These are phyloP conservation scores for Zymoseptoria brevis DNA, from an alignment of 2,329 filamentous ascomycete genomes.

Conservation along the genomic window DNA sequence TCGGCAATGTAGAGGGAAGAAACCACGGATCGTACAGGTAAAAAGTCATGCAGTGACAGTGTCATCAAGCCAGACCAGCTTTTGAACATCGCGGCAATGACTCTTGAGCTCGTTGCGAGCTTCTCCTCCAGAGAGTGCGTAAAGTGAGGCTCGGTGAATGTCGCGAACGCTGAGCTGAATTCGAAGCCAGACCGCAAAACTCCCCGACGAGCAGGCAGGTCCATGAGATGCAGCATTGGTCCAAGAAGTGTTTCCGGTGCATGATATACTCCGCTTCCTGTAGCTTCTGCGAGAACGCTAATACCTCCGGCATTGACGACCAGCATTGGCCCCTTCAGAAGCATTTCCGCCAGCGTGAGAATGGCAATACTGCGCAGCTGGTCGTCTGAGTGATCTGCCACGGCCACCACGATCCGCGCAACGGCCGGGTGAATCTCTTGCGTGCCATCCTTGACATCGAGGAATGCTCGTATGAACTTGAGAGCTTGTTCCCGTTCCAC, in stretches of 20 bases:
- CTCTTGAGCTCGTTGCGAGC: constrained; percentile 79
- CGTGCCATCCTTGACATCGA: constrained; percentile 90
- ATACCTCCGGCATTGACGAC: constrained; percentile 79
- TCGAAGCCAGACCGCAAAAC: constrained; percentile 84
- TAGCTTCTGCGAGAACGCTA: constrained; percentile 77
- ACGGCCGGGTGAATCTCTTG: constrained; percentile 79
- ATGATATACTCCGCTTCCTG: constrained; percentile 85
- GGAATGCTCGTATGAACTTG: constrained; percentile 89
- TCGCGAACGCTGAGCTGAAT: constrained; percentile 75
- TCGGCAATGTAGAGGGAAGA: constrained; percentile 54
- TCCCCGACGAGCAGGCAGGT: constrained; percentile 70
- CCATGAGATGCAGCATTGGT: constrained; percentile 78
- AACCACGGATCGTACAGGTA: constrained; percentile 74
- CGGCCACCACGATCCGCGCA: constrained; percentile 79
- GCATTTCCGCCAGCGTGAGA: constrained; percentile 84
- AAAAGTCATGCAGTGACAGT: constrained; percentile 79
- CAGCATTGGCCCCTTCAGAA: constrained; percentile 75
- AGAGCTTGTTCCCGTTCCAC: constrained; percentile 94
- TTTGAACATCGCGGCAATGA: constrained; percentile 84
- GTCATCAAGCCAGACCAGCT: constrained; percentile 90
- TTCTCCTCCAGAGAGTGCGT: constrained; percentile 52
- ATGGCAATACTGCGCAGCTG: constrained; percentile 83
- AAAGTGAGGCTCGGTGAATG: constrained; percentile 74
- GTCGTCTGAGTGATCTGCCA: constrained; percentile 80
- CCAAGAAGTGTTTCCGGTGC: constrained; percentile 81